Evolutionary conservation across 2,329 filamentous ascomycete species (phyloP), one percentile per base, ranked within the genome.

Genomic region (Graphiopsis chlorocephala): DNA sequence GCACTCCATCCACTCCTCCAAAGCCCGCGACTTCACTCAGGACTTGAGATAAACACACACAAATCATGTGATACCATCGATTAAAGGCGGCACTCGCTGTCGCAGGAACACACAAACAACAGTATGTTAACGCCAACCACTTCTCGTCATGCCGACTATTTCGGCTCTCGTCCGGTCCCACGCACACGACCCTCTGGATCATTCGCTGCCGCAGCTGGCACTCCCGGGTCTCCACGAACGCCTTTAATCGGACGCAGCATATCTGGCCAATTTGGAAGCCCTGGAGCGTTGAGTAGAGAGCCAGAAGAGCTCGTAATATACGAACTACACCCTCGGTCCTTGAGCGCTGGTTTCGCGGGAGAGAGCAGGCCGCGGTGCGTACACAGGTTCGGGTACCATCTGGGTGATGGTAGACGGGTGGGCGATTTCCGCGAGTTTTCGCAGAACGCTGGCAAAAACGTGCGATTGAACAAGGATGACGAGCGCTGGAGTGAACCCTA

Each of bases 231-330:
- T 79, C 86, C 57, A 77, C 82, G 33, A 86, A 88, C 73, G 82
- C 86, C 69, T 85, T 85, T 53, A 81, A 87, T 69, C 85, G 87
- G 66, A 78, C 87, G 72, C 76, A 90, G 70, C 82, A 88, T 72
- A 80, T 89, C 72, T 69, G 83, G 83, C 23, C 81, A 83, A 60
- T 86, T 83, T 68, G 84, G 84, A 31, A 88, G 86, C 5, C 85
- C 86, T 2, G 81, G 83, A 53, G 80, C 81, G 33, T 85, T 87
- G 23, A 62, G 25, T 11, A 73, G 75, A 57, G 83, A 87, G 64
- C 93, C 97, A 72, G 95, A 99, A 73, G 95, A 97, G 70, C 83
- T 89, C 7, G 78, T 97, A 5, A 85, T 99, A 48, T 82, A 97
- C 60, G 93, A 98, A 75, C 76, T 98, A 38, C 93, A 93, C 1